These are phyloP conservation scores for Avicennia marina DNA, from an alignment of 257 asterid genomes.

Conservation along the genomic window DNA sequence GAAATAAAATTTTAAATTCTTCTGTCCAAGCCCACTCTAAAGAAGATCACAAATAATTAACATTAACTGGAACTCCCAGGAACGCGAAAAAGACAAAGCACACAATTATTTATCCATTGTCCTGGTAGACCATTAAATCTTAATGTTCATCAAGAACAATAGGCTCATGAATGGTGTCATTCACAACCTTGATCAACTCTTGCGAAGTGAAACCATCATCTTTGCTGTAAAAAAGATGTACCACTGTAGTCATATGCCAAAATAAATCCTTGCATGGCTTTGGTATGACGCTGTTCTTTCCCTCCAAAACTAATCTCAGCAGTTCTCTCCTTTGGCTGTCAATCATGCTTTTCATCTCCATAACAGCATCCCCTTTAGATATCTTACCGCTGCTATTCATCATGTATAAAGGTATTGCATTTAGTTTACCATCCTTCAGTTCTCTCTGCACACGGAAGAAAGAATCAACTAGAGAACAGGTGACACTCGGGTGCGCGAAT, in stretches of 20 bases:
- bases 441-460: conserved; percentile 56
- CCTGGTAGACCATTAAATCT: too few species aligned
- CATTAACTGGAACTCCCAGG: too few species aligned
- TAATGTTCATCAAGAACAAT: conserved; percentile 5
- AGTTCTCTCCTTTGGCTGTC: conserved; percentile 50
- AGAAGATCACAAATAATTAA: too few species aligned
- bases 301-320: conserved; percentile 49
- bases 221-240: conserved; percentile 48
- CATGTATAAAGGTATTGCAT: conserved; percentile 49
- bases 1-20: too few species aligned
- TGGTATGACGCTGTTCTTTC: conserved; percentile 51
- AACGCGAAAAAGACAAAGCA: too few species aligned
- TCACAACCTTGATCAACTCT: conserved; percentile 47
- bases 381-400: conserved; percentile 31
- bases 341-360: conserved; percentile 39
- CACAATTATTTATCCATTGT: too few species aligned
- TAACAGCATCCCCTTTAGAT: conserved; percentile 43
- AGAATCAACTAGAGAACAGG: too few species aligned
- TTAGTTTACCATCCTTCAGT: conserved; percentile 63
- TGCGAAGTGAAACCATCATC: conserved; percentile 72
- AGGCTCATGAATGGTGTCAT: conserved; percentile 53
- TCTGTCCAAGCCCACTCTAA: too few species aligned
- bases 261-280: conserved; percentile 72
- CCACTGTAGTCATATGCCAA: conserved; percentile 73
- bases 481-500: background rate